Percentiles rank a stretch among this genome's conserved stretches.
Evolutionary conservation across 2,329 filamentous ascomycete species (phyloP).

Genomic region (Aspergillus aculeatus): DNA sequence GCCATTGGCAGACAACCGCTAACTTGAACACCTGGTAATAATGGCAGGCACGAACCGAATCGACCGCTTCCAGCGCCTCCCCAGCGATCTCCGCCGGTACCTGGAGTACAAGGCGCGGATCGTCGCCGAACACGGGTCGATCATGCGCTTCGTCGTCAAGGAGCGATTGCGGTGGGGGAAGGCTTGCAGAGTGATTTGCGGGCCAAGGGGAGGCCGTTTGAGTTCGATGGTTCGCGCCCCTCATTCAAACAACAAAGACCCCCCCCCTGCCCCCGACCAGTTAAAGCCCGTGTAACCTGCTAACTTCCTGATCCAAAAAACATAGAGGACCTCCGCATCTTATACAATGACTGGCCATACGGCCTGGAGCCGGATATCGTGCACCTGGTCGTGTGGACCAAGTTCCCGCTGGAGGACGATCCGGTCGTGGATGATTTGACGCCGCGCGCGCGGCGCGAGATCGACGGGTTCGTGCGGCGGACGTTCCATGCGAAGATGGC

Average conservation of each 20-base stretch:
- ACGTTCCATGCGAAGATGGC: slow-evolving; percentile 58
- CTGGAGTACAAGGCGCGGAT: slow-evolving; percentile 66
- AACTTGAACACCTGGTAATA: not conserved
- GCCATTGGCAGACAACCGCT: no score
- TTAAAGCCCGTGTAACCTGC: not conserved
- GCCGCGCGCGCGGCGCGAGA: slow-evolving; percentile 58
- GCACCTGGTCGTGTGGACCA: slow-evolving; percentile 90
- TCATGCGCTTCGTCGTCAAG: slow-evolving; percentile 72
- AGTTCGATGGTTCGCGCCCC: slow-evolving; percentile 33
- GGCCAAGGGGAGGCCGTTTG: slow-evolving; percentile 32
- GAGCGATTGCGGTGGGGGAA: slow-evolving; percentile 68
- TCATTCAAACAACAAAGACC: no score
- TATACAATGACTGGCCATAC: slow-evolving; percentile 94
- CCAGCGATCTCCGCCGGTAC: slow-evolving; percentile 76
- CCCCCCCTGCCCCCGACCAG: not conserved
- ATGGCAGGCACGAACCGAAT: slow-evolving; percentile 63
- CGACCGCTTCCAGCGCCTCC: slow-evolving; percentile 72
- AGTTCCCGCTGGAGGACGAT: slow-evolving; percentile 76
- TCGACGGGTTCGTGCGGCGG: slow-evolving; percentile 68
- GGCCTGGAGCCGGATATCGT: slow-evolving; percentile 74
- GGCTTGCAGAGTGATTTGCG: slow-evolving; percentile 39
- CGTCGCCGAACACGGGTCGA: slow-evolving; percentile 67
- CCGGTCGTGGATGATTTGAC: slow-evolving; percentile 65
- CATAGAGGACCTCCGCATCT: slow-evolving; percentile 66
- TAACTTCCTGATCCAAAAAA: not conserved